Base-by-base conservation (phyloP, 2,329 filamentous ascomycete genomes). In the Lasiodiplodia citricola region DNA sequence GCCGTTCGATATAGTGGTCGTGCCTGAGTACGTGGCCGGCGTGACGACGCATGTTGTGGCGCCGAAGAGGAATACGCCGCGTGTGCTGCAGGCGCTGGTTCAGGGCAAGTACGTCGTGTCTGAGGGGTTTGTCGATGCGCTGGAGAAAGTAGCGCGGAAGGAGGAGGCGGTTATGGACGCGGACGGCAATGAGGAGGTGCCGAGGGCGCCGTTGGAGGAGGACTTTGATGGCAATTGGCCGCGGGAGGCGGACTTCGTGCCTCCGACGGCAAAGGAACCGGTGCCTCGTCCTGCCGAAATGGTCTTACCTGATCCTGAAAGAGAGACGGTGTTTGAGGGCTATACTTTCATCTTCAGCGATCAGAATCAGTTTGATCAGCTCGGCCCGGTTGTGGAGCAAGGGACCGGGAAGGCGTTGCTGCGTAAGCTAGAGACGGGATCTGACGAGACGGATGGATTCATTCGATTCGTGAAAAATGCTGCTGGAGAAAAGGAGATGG, bases 271-370 rank as follows among this genome's bases (percentile, higher is more conserved):
- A 1, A 90, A 90, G 62, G 95, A 98, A 77, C 91, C 92, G 0
- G 87, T 90, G 2, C 84, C 90, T 44, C 87, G 91, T 58, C 87
- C 90, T 0, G 83, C 87, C 11, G 86, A 88, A n/a, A 87, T 89
- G 14, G 95, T 97, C 76, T 84, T 86, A 8, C 95, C 96, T 0
- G 88, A 95, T 70, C 72, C 83, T 0, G 80, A 81, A 18, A 87
- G 96, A 23, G 82, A 83, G 8, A 88, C 90, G 35, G 84, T 99
- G 0, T 98, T 99, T 73, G 88, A 92, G 13, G 92, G 92, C 2
- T 96, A 94, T 75, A 95, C 91, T 0, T 97, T 98, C 75, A 85
- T 99, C 3, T 97, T 98, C 74, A 91, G 94, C 72, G 90, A 94
- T 66, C 80, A 87, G 66, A 83, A 83, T 2, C 95, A 98, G 77